Evolutionary conservation across 2,329 filamentous ascomycete species (phyloP).

Genomic region (Talaromyces amestolkiae): DNA sequence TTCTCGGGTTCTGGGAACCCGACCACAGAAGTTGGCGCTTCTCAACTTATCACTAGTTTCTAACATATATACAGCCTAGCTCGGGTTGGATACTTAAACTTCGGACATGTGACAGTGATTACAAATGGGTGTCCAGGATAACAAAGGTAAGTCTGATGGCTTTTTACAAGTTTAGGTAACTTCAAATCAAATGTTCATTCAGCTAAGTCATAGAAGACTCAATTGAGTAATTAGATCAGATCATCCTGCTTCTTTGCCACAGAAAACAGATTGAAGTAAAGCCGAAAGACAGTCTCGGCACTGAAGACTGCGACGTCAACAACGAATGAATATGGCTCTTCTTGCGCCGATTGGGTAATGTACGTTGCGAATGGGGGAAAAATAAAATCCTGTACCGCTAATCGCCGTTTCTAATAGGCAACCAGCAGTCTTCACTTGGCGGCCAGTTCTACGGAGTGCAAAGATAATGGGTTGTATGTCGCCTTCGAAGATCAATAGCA

Average conservation of each 20-base stretch:
- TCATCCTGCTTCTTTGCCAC: not conserved
- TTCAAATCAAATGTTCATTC: not conserved
- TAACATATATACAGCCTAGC: not conserved
- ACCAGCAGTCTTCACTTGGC: constrained; percentile 42
- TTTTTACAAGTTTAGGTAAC: not conserved
- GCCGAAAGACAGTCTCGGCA: not conserved
- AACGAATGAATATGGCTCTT: not conserved
- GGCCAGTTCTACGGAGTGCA: not conserved
- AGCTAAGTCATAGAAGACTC: not conserved
- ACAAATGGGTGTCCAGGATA: not conserved
- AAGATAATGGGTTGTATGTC: not conserved
- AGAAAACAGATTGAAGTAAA: not conserved
- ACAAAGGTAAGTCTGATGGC: not conserved
- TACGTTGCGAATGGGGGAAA: not conserved
- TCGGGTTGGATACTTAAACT: not conserved
- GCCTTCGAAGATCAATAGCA: not conserved
- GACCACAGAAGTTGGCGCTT: not conserved
- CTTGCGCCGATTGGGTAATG: not conserved
- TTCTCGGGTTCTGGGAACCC: not conserved
- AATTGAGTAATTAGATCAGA: not conserved
- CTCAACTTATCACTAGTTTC: not conserved
- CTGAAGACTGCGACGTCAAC: not conserved
- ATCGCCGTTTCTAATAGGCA: constrained; percentile 54
- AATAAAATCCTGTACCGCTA: constrained; percentile 34
- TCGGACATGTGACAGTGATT: not conserved